Percentiles rank a stretch among this genome's conserved stretches.
These are phyloP conservation scores for Dryadomyces sulphureus DNA, from an alignment of 2,329 filamentous ascomycete genomes.

Conservation along the genomic window DNA sequence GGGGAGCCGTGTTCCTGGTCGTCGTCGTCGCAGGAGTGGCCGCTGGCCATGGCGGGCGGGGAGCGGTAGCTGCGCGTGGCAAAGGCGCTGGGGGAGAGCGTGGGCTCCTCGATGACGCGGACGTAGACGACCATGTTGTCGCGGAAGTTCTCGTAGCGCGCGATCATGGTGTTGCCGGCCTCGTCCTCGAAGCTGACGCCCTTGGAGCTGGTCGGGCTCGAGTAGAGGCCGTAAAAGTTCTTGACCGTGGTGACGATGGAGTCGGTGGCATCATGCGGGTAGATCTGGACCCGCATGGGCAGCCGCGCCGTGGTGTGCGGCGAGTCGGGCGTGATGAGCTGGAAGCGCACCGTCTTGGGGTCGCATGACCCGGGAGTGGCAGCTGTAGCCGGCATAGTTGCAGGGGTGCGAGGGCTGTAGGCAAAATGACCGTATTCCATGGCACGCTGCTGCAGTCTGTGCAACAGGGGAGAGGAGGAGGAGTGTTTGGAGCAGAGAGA, in stretches of 20 bases:
- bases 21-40: constrained; percentile 12
- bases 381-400: constrained; percentile 6
- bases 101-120: constrained; percentile 55
- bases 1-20: constrained; percentile 35
- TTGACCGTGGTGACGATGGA: constrained; percentile 97
- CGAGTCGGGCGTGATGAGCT: constrained; percentile 54
- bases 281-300: constrained; percentile 82
- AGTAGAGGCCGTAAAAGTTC: constrained; percentile 96
- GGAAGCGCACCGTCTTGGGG: constrained; percentile 67
- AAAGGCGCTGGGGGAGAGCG: constrained; percentile 27
- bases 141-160: constrained; percentile 87
- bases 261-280: constrained; percentile 88
- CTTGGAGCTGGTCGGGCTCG: constrained; percentile 50
- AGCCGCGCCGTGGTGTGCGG: constrained; percentile 58
- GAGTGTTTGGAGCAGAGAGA: not conserved
- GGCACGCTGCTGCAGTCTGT: not conserved
- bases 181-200: constrained; percentile 94
- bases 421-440: constrained; percentile 8
- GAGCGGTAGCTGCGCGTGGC: constrained; percentile 9
- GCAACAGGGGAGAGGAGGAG: not conserved
- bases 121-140: constrained; percentile 92
- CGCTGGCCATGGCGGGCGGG: constrained; percentile 16
- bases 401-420: constrained; percentile 2
- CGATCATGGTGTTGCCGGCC: constrained; percentile 79
- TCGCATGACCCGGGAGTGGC: constrained; percentile 23